Percentiles rank a stretch among this genome's conserved stretches.
Conservation (phyloP, 129 eudicot genomes). For the Artemisia argyi region DNA sequence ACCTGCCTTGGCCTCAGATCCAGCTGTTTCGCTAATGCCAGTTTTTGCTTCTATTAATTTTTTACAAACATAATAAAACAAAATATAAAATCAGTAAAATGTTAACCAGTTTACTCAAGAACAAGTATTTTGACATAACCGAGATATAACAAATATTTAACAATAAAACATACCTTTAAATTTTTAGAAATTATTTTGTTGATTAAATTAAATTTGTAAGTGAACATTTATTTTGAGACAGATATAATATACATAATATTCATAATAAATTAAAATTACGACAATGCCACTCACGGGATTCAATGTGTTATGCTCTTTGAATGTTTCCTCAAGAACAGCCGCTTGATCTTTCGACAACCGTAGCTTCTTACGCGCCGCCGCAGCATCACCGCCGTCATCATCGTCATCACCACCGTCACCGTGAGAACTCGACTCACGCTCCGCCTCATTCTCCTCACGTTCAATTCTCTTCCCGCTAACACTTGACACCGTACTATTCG, state of each 20-base stretch:
- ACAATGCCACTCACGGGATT: conserved; percentile 75
- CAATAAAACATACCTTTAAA: no score
- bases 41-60: conserved; percentile 66
- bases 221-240: no score
- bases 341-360: conserved; percentile 78
- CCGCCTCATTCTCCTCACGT: conserved; percentile 62
- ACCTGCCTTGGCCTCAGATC: conserved; percentile 90
- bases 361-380: conserved; percentile 73
- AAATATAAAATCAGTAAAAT: background rate
- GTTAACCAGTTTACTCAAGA: no score
- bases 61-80: conserved; percentile 8
- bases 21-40: conserved; percentile 81
- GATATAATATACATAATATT: background rate
- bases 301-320: conserved; percentile 77
- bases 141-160: no score
- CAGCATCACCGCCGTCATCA: conserved; percentile 62
- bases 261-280: conserved; percentile 12
- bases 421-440: conserved; percentile 55
- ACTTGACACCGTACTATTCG: conserved; percentile 84
- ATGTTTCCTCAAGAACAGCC: conserved; percentile 79
- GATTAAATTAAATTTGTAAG: no score
- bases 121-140: no score
- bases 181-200: no score
- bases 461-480: conserved; percentile 73
- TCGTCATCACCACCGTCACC: conserved; percentile 46